Percentiles rank a stretch among this genome's conserved stretches.
These are phyloP conservation scores for Populus tremula DNA, from an alignment of 345 rosid genomes.

Conservation along the genomic window DNA sequence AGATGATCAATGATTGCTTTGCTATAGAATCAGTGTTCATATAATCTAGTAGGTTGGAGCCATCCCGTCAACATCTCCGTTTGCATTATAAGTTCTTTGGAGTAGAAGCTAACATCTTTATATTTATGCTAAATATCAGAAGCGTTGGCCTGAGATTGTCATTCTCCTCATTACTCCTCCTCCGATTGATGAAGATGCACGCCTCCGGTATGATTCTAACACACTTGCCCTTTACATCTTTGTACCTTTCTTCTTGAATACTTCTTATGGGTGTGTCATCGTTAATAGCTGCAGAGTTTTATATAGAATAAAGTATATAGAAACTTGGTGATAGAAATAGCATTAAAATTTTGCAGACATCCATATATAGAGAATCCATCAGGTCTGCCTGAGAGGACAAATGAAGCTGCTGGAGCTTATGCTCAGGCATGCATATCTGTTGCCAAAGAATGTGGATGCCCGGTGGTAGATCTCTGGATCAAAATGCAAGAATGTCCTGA, in stretches of 20 bases:
- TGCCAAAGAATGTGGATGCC: slow-evolving; percentile 53
- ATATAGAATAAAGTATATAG: not conserved
- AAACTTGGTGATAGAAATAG: not conserved
- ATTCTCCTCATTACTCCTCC: slow-evolving; percentile 80
- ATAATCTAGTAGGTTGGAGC: not conserved
- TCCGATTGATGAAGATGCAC: slow-evolving; percentile 83
- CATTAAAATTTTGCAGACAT: slow-evolving; percentile 34
- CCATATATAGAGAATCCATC: slow-evolving; percentile 62
- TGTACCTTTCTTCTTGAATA: not conserved
- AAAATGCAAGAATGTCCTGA: slow-evolving; percentile 64
- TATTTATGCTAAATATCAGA: slow-evolving; percentile 31
- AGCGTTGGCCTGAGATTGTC: slow-evolving; percentile 55
- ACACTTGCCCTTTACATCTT: not conserved
- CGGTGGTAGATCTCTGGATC: slow-evolving; percentile 68
- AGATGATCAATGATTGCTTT: not conserved
- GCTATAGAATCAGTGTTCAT: not conserved
- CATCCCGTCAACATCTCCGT: not conserved
- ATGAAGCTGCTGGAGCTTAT: slow-evolving; percentile 74
- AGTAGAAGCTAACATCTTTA: not conserved
- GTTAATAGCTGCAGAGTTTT: not conserved
- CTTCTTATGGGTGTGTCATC: not conserved
- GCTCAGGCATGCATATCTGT: slow-evolving; percentile 59
- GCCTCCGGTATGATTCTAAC: slow-evolving; percentile 50
- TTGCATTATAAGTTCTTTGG: not conserved
- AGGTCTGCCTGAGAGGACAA: slow-evolving; percentile 80